Conservation (phyloP, 2,329 filamentous ascomycete genomes). For the Ophiocordyceps camponoti-floridani region DNA sequence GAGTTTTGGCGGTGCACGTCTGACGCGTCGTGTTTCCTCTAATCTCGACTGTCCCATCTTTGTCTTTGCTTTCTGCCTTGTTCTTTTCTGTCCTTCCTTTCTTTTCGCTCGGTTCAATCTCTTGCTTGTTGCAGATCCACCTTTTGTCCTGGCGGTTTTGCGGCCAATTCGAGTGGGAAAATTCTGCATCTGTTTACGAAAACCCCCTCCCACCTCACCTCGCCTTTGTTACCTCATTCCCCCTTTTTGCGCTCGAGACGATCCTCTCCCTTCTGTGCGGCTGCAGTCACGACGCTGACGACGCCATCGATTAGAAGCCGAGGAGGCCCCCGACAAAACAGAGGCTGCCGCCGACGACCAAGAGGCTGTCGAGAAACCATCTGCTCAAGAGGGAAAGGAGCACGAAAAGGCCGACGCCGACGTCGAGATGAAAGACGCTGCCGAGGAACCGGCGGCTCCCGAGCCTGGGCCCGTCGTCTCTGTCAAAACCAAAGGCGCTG, state of each 20-base stretch:
- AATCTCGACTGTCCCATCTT: too few relatives aligned
- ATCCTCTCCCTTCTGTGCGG: background rate
- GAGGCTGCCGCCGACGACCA: constrained; percentile 31
- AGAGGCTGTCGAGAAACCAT: constrained; percentile 6
- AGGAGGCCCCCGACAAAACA: constrained; percentile 10
- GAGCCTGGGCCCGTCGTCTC: constrained; percentile 12
- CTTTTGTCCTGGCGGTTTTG: background rate
- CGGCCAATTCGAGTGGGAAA: background rate
- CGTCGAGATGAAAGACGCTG: too few relatives aligned
- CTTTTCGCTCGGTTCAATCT: background rate
- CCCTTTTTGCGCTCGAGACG: too few relatives aligned
- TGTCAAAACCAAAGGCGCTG: constrained; percentile 25
- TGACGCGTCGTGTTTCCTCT: background rate
- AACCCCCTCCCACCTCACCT: background rate
- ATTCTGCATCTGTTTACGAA: background rate
- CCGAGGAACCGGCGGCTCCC: constrained; percentile 6
- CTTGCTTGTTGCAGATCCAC: background rate
- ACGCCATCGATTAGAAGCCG: constrained; percentile 2
- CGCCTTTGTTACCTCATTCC: too few relatives aligned
- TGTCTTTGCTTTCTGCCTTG: background rate
- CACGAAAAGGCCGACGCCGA: constrained; percentile 11
- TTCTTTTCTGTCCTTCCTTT: background rate
- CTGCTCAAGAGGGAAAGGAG: constrained; percentile 10
- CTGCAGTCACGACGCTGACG: background rate
- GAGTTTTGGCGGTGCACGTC: background rate